Evolutionary conservation across 768 basidiomycete species (phyloP).

Genomic region (Amyloporia xantha): DNA sequence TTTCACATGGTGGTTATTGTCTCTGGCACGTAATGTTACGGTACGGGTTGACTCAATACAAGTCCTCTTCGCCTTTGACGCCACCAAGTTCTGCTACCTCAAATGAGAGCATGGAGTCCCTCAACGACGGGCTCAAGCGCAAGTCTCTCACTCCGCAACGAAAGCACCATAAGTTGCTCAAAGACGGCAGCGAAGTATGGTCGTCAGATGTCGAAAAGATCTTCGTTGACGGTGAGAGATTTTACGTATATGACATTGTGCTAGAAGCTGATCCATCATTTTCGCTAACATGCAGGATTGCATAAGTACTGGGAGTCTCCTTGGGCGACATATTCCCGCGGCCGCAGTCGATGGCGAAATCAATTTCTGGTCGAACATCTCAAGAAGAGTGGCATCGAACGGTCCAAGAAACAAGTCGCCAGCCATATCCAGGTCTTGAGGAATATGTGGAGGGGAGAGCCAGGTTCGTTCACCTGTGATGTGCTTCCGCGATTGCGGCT

Average conservation of each 20-base stretch:
- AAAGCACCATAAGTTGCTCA: conserved; percentile 80
- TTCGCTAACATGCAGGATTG: conserved; percentile 42
- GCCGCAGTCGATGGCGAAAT: conserved; percentile 76
- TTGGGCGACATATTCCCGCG: conserved; percentile 74
- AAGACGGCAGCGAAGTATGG: conserved; percentile 81
- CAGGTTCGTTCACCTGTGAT: conserved; percentile 38
- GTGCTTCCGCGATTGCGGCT: background rate
- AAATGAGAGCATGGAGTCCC: conserved; percentile 17
- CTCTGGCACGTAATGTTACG: conserved; percentile 21
- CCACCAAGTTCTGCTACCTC: conserved; percentile 15
- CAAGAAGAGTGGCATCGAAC: conserved; percentile 57
- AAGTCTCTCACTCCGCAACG: conserved; percentile 64
- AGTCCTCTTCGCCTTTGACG: conserved; percentile 24
- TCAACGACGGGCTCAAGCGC: conserved; percentile 14
- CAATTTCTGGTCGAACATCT: conserved; percentile 83
- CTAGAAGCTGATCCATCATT: conserved; percentile 6
- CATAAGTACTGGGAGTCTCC: conserved; percentile 76
- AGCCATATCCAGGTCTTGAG: conserved; percentile 80
- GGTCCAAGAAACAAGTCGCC: conserved; percentile 86
- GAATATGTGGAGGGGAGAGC: conserved; percentile 85
- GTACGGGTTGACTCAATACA: conserved; percentile 22
- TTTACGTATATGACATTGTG: background rate
- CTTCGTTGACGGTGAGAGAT: conserved; percentile 61
- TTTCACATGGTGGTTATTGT: conserved; percentile 12
- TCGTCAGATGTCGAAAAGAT: conserved; percentile 70